Percentiles rank a stretch among this genome's conserved stretches.
Evolutionary conservation across 148 eudicot genomes (phyloP).

Genomic region (Camellia lanceoleosa): DNA sequence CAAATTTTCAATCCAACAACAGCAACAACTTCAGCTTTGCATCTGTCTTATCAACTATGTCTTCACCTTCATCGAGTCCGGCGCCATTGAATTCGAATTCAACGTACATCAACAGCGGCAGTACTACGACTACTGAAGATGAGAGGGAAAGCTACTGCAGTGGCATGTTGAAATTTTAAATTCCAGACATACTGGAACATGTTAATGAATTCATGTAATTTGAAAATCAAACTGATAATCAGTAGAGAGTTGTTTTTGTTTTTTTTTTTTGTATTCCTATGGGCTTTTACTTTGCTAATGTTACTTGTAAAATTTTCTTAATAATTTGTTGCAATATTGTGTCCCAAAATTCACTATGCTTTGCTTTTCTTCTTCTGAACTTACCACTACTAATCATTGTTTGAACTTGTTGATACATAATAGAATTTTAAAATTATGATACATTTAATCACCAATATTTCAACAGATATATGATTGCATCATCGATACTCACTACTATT

Average conservation of each 20-base stretch:
- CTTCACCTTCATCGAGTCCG: conserved; percentile 58
- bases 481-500: too few species aligned
- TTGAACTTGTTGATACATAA: too few species aligned
- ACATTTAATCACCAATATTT: too few species aligned
- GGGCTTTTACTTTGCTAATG: background rate
- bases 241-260: background rate
- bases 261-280: too few species aligned
- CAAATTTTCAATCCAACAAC: conserved; percentile 27
- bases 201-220: conserved; percentile 51
- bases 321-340: background rate
- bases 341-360: background rate
- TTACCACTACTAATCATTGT: too few species aligned
- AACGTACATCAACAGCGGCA: conserved; percentile 34
- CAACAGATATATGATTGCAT: too few species aligned
- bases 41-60: conserved; percentile 51
- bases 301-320: background rate
- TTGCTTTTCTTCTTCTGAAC: background rate
- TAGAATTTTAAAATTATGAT: too few species aligned
- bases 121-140: conserved; percentile 35
- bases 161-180: conserved; percentile 62
- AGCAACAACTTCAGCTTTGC: conserved; percentile 34
- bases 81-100: conserved; percentile 59
- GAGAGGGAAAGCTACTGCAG: conserved; percentile 71
- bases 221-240: background rate
- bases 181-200: conserved; percentile 46